These are phyloP conservation scores for Striga hermonthica DNA, from an alignment of 305 asterid species.

Conservation along the genomic window DNA sequence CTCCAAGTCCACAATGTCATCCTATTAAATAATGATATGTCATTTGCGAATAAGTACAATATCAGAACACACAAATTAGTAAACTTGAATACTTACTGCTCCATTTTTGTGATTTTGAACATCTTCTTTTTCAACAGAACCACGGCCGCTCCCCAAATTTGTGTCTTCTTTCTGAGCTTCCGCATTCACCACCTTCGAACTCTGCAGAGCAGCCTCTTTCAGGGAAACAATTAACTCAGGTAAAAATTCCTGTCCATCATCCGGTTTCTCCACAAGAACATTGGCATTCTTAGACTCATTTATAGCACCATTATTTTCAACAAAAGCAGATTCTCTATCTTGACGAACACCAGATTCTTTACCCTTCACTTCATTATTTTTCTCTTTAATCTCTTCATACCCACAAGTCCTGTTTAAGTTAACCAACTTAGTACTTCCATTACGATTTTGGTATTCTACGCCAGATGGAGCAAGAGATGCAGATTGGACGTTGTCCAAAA, in stretches of 20 bases:
- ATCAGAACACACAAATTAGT: constrained; percentile 1
- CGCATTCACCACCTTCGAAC: constrained; percentile 57
- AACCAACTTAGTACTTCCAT: constrained; percentile 34
- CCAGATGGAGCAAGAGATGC: constrained; percentile 38
- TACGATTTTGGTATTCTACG: constrained; percentile 27
- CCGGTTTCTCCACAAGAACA: constrained; percentile 32
- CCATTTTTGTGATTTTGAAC: constrained; percentile 52
- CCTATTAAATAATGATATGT: constrained; percentile 38
- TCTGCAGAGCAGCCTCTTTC: constrained; percentile 54
- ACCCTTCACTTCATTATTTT: constrained; percentile 29
- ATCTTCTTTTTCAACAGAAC: constrained; percentile 36
- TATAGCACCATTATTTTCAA: constrained; percentile 34
- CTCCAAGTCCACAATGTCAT: constrained; percentile 57
- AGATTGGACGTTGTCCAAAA: constrained; percentile 41
- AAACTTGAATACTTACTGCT: constrained; percentile 44
- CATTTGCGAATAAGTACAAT: background rate
- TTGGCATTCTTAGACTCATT: constrained; percentile 34
- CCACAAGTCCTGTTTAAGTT: constrained; percentile 28
- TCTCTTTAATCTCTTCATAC: constrained; percentile 38
- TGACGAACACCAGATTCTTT: constrained; percentile 38
- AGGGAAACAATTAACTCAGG: constrained; percentile 65
- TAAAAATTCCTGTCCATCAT: constrained; percentile 50
- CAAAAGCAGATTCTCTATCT: constrained; percentile 26
- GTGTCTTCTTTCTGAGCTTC: constrained; percentile 42
- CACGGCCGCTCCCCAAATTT: constrained; percentile 24